phyloP scores from a whole-genome alignment of 805 yeast genomes.

The Ogataea siamensis region DNA sequence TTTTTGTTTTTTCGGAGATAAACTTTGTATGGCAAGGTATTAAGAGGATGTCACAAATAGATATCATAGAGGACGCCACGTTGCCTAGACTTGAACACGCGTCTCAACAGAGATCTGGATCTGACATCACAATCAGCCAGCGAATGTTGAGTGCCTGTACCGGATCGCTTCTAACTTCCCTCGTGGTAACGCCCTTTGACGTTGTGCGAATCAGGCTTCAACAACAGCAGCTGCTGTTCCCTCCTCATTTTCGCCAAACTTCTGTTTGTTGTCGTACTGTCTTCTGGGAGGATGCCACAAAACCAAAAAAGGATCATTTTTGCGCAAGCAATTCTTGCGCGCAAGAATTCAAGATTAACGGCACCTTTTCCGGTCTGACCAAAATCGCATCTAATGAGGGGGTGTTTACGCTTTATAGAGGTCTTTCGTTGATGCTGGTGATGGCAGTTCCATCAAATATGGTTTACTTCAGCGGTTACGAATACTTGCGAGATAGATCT shows the following conservation, averaged over 20 bases:
- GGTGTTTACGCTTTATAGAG: constrained; percentile 76
- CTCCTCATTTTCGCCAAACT: constrained; percentile 31
- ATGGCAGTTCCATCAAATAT: constrained; percentile 95
- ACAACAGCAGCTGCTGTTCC: constrained; percentile 63
- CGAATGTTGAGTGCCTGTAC: constrained; percentile 77
- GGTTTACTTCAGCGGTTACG: constrained; percentile 93
- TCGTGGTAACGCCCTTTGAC: constrained; percentile 78
- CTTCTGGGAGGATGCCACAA: constrained; percentile 31
- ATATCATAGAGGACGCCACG: constrained; percentile 6
- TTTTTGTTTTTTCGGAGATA: constrained; percentile 10
- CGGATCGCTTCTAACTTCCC: constrained; percentile 70
- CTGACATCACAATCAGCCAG: constrained; percentile 49
- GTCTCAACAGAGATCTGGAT: constrained; percentile 2
- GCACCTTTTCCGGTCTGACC: constrained; percentile 72
- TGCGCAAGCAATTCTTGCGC: constrained; percentile 39
- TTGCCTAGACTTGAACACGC: background rate
- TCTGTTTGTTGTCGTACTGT: constrained; percentile 38
- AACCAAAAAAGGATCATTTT: constrained; percentile 35
- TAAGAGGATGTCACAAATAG: constrained; percentile 8
- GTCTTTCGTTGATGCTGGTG: constrained; percentile 71
- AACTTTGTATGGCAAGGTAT: background rate
- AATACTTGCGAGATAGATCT: constrained; percentile 74
- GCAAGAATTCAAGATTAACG: constrained; percentile 44
- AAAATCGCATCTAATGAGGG: constrained; percentile 77
- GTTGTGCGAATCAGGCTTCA: constrained; percentile 75